phyloP scores from a whole-genome alignment of 192 early-diverging fungal genomes.

The Podila horticola region DNA sequence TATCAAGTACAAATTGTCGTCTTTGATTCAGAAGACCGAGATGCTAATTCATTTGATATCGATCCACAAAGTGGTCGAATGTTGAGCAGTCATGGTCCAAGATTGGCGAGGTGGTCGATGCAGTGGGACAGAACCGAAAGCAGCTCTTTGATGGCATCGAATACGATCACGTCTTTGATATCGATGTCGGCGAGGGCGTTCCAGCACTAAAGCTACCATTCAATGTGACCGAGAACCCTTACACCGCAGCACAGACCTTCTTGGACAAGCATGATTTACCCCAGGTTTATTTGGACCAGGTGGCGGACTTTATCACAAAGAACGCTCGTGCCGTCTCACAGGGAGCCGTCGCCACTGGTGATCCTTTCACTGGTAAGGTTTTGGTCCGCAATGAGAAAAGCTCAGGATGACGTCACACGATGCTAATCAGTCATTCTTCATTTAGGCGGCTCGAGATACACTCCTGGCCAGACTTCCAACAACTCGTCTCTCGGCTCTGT shows the following conservation, averaged over 20 bases:
- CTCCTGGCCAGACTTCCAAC: conserved; percentile 50
- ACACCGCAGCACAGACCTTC: conserved; percentile 91
- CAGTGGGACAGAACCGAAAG: conserved; percentile 78
- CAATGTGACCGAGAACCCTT: conserved; percentile 94
- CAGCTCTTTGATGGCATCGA: conserved; percentile 86
- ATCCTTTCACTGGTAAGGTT: conserved; percentile 64
- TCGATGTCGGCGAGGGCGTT: conserved; percentile 87
- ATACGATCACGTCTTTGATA: conserved; percentile 98
- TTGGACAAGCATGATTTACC: conserved; percentile 82
- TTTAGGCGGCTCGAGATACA: conserved; percentile 69
- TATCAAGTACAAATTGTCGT: too few species aligned
- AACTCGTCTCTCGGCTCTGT: conserved; percentile 16
- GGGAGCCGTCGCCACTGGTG: conserved; percentile 55
- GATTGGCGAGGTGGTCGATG: conserved; percentile 94
- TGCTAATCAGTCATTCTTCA: conserved; percentile 12
- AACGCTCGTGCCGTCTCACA: conserved; percentile 78
- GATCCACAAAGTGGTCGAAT: conserved; percentile 70
- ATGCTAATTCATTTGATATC: background rate
- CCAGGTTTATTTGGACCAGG: conserved; percentile 89
- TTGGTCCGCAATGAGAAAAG: background rate
- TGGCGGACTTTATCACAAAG: conserved; percentile 92
- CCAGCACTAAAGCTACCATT: conserved; percentile 93
- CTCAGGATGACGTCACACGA: too few species aligned
- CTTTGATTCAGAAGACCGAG: background rate
- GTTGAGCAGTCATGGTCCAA: conserved; percentile 77